Percentiles rank a stretch among this genome's conserved stretches.
phyloP scores from a whole-genome alignment of 345 rosid genomes.

The Brassica incana region DNA sequence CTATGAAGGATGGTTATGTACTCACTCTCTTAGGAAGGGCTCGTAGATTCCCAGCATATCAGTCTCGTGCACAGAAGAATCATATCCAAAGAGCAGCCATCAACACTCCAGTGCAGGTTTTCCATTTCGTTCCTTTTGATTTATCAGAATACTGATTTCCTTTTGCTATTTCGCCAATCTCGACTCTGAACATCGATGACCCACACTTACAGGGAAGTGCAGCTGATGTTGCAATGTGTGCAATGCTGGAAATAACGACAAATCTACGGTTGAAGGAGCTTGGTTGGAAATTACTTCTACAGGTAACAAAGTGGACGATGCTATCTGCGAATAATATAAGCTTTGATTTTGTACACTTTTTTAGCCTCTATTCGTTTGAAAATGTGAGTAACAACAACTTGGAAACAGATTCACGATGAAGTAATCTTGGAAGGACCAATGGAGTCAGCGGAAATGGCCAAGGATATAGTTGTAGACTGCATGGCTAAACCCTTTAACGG shows the following conservation, averaged over 20 bases:
- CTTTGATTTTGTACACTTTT: not conserved
- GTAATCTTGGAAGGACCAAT: constrained; percentile 96
- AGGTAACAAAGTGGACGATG: not conserved
- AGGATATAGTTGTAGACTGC: constrained; percentile 77
- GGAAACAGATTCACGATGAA: constrained; percentile 87
- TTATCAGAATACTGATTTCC: not conserved
- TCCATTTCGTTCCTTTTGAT: not conserved
- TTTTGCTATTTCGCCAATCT: not conserved
- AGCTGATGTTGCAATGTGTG: constrained; percentile 98
- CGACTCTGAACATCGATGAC: not conserved
- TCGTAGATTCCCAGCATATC: constrained; percentile 61
- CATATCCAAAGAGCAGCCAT: constrained; percentile 84
- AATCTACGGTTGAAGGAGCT: constrained; percentile 62
- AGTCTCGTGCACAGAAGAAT: constrained; percentile 50
- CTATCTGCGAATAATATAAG: not conserved
- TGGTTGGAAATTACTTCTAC: constrained; percentile 91
- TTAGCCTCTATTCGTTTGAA: not conserved
- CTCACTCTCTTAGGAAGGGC: constrained; percentile 84
- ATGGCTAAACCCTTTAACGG: constrained; percentile 87
- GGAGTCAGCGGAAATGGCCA: constrained; percentile 81
- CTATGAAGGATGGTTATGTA: constrained; percentile 52
- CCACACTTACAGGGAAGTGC: constrained; percentile 81
- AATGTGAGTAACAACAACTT: not conserved
- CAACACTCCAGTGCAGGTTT: constrained; percentile 95
- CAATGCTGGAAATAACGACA: constrained; percentile 79